These are phyloP conservation scores for Lachancea sp. DNA, from an alignment of 805 yeast genomes.

Conservation along the genomic window DNA sequence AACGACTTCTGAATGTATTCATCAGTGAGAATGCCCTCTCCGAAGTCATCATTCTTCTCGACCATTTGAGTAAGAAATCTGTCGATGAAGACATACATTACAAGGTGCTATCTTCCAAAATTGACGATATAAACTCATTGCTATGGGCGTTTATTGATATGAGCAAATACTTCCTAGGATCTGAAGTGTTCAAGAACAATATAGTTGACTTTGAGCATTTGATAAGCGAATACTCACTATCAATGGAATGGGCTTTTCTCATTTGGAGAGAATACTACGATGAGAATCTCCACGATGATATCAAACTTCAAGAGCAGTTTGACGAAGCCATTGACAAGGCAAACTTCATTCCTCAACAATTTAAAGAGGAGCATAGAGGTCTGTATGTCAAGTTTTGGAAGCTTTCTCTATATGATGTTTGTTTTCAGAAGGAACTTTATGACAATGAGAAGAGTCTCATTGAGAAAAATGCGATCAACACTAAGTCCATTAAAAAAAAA, in stretches of 20 bases:
- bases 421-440: slow-evolving; percentile 47
- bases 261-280: slow-evolving; percentile 57
- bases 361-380: slow-evolving; percentile 30
- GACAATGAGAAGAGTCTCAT: slow-evolving; percentile 33
- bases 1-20: slow-evolving; percentile 43
- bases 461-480: slow-evolving; percentile 12
- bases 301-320: slow-evolving; percentile 8
- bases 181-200: slow-evolving; percentile 28
- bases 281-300: slow-evolving; percentile 16
- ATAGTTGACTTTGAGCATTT: slow-evolving; percentile 41
- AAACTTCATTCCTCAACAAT: slow-evolving; percentile 19
- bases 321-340: slow-evolving; percentile 12
- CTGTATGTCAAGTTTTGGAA: slow-evolving; percentile 68
- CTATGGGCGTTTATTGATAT: slow-evolving; percentile 59
- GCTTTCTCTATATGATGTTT: slow-evolving; percentile 63
- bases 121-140: slow-evolving; percentile 67
- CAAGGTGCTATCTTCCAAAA: slow-evolving; percentile 63
- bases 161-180: slow-evolving; percentile 43
- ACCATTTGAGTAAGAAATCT: slow-evolving; percentile 39
- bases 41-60: slow-evolving; percentile 62
- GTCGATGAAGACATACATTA: slow-evolving; percentile 43
- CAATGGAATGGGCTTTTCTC: slow-evolving; percentile 64
- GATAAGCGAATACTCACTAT: slow-evolving; percentile 38
- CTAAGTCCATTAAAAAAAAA: slow-evolving; percentile 16
- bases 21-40: slow-evolving; percentile 40